phyloP scores from a whole-genome alignment of 106 monocot species.

The Ottelia alismoides region DNA sequence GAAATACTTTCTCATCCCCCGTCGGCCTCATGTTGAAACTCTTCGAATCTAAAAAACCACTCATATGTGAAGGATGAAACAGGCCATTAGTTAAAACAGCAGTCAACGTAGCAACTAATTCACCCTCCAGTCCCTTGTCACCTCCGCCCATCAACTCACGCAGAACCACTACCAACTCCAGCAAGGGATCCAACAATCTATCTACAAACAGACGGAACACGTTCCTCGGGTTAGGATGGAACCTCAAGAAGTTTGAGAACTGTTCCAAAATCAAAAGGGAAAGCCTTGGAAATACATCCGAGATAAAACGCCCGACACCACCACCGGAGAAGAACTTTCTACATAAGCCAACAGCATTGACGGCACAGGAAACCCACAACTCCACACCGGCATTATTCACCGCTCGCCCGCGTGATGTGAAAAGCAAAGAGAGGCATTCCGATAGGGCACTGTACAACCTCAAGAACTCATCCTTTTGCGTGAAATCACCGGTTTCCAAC shows the following conservation, averaged over 20 bases:
- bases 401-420: constrained; percentile 33
- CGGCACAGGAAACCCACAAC: constrained; percentile 59
- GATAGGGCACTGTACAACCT: constrained; percentile 21
- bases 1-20: constrained; percentile 15
- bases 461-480: not conserved
- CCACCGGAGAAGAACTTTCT: constrained; percentile 17
- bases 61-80: constrained; percentile 70
- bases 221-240: constrained; percentile 59
- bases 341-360: constrained; percentile 29
- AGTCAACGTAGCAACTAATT: constrained; percentile 34
- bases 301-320: not conserved
- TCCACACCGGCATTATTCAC: constrained; percentile 61
- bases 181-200: constrained; percentile 45
- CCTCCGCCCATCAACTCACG: constrained; percentile 11
- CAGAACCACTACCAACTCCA: constrained; percentile 58
- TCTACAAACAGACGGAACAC: constrained; percentile 74
- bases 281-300: constrained; percentile 16
- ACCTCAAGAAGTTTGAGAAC: constrained; percentile 53
- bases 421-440: constrained; percentile 37
- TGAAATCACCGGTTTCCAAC: no score
- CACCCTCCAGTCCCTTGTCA: constrained; percentile 10
- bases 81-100: constrained; percentile 62
- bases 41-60: constrained; percentile 47
- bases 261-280: constrained; percentile 43
- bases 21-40: constrained; percentile 16